phyloP scores from a whole-genome alignment of 176 grass and related monocot species.

The Poa annua region DNA sequence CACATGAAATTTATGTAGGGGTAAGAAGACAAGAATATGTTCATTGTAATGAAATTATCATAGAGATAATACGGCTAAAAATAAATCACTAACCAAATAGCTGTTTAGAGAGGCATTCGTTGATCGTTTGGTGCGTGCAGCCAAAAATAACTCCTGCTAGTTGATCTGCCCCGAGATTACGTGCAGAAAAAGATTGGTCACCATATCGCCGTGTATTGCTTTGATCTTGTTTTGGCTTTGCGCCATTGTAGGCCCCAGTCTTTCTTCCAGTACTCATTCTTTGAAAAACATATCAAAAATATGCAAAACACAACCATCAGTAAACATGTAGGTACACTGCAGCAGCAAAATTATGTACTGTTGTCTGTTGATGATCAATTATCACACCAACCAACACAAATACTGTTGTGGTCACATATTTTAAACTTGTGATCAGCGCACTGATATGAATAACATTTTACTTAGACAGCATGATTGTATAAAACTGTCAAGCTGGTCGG shows the following conservation, averaged over 20 bases:
- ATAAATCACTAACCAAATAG: slow-evolving; percentile 71
- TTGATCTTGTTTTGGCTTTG: not conserved
- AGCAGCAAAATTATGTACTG: not conserved
- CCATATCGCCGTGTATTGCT: not conserved
- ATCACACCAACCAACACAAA: slow-evolving; percentile 28
- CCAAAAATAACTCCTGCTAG: slow-evolving; percentile 84
- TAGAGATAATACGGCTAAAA: not conserved
- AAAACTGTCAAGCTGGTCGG: not conserved
- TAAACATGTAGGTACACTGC: not conserved
- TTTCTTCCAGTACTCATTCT: slow-evolving; percentile 70
- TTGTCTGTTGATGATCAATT: slow-evolving; percentile 14
- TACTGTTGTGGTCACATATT: slow-evolving; percentile 1
- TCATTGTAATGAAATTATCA: slow-evolving; percentile 6
- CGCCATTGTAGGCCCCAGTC: slow-evolving; percentile 17
- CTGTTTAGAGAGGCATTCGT: slow-evolving; percentile 84
- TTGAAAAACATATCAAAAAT: slow-evolving; percentile 21
- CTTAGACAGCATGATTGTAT: not conserved
- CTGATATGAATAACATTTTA: not conserved
- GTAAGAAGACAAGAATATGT: not conserved
- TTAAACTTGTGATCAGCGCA: not conserved
- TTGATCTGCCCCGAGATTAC: slow-evolving; percentile 53
- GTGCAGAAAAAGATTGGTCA: slow-evolving; percentile 15
- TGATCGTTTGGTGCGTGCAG: slow-evolving; percentile 65
- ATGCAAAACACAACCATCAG: slow-evolving; percentile 30
- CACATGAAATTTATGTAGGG: not conserved